Base-by-base conservation (phyloP, 164 flowering plant species). In the Vitis amurensis region DNA sequence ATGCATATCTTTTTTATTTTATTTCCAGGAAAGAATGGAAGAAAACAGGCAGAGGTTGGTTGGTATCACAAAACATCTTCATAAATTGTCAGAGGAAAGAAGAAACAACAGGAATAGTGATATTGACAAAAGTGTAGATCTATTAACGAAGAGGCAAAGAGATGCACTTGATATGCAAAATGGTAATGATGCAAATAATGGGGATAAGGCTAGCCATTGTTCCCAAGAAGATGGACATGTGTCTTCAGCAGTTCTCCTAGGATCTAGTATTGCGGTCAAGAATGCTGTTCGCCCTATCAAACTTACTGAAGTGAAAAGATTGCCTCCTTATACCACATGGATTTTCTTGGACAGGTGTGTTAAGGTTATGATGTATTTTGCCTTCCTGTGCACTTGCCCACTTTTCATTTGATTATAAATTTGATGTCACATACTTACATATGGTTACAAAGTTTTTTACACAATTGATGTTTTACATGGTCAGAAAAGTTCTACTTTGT, bases 271-370 rank as follows among this genome's bases (percentile, higher is more conserved):
- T 75, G 86, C 97, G 55, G 87, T 78, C 9, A 93, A 87, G 79
- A 89, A 80, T 84, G 74, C 86, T 59, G 80, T 88, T 76, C 87
- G 92, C 8, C 91, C 97, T 14, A 81, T 87, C 62, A 96, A 85
- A 80, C 85, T 96, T n/a, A 68, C 83, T 9, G 97, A 88, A 85
- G 86, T 86, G 57, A 83, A 92, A 73, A 86, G 78, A 73, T 71
- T 92, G 51, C 98, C 99, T 59, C 95, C 98, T 59, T 96, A 96
- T 80, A 96, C 99, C 4, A 85, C 99, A 19, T 96, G 99, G 99
- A 85, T 91, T n/a, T 96, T 96, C 78, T 75, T 96, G 78, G 92
- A 93, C 77, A 93, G 98, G 99, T 95, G 16, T 14, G 73, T 76
- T 19, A 23, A 64, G 48, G 59, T 56, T 69, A 50, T 17, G 6